Evolutionary conservation across 768 basidiomycete genomes (phyloP).

Genomic region (Tulasnella sp.): DNA sequence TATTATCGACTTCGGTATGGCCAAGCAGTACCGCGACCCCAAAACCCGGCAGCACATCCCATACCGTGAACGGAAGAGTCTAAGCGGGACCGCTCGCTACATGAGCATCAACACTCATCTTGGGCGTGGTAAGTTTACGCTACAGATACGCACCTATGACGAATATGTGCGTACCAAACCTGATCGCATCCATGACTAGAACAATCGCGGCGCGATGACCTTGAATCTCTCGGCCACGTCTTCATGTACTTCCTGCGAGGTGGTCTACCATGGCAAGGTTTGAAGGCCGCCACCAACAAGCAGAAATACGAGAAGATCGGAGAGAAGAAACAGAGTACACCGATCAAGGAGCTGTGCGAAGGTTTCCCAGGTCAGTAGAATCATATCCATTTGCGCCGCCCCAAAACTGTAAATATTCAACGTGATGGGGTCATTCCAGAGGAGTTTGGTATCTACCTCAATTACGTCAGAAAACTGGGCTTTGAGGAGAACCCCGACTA

Average conservation of each 20-base stretch:
- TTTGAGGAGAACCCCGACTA: conserved; percentile 99
- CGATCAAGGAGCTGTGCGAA: conserved; percentile 93
- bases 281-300: conserved; percentile 99
- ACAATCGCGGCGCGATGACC: conserved; percentile 76
- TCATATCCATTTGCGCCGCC: conserved; percentile 2
- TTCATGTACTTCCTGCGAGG: conserved; percentile 99
- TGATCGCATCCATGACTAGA: too few relatives aligned
- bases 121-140: conserved; percentile 66
- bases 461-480: conserved; percentile 97
- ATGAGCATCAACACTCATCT: conserved; percentile 99
- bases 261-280: conserved; percentile 95
- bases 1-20: conserved; percentile 91
- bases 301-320: conserved; percentile 99
- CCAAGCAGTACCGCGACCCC: conserved; percentile 97
- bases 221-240: conserved; percentile 98
- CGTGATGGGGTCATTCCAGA: too few relatives aligned
- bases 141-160: not conserved
- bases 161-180: too few relatives aligned
- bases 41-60: conserved; percentile 97
- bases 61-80: conserved; percentile 95
- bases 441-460: conserved; percentile 96
- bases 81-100: conserved; percentile 94
- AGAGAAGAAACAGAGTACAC: conserved; percentile 98
- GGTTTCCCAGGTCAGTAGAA: conserved; percentile 71
- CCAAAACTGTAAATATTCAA: too few relatives aligned